phyloP scores from a whole-genome alignment of 768 basidiomycete genomes.

The Pisolithus marmoratus region DNA sequence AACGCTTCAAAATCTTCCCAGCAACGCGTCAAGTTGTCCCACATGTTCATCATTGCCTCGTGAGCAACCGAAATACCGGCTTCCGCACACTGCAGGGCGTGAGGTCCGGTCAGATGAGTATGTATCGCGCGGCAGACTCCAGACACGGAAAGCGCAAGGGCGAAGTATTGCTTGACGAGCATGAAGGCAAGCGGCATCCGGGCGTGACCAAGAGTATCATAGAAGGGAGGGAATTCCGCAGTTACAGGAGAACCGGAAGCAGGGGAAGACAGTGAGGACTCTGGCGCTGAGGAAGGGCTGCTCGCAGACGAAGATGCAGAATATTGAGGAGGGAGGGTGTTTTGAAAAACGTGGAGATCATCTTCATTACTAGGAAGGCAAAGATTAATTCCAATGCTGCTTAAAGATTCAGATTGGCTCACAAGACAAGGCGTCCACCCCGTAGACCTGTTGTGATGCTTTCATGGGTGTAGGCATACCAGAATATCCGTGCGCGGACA shows the following conservation, averaged over 20 bases:
- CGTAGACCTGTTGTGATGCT: slow-evolving; percentile 75
- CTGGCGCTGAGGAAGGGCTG: slow-evolving; percentile 27
- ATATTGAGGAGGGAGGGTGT: slow-evolving; percentile 45
- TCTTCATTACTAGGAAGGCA: slow-evolving; percentile 53
- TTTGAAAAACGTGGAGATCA: slow-evolving; percentile 70
- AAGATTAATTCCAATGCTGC: slow-evolving; percentile 1
- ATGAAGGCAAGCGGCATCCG: slow-evolving; percentile 41
- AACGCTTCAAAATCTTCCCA: slow-evolving; percentile 82
- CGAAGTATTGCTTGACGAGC: slow-evolving; percentile 54
- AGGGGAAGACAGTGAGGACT: slow-evolving; percentile 32
- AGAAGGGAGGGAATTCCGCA: slow-evolving; percentile 19
- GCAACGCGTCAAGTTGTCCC: slow-evolving; percentile 74
- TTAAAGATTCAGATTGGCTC: slow-evolving; percentile 23
- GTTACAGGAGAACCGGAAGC: slow-evolving; percentile 15
- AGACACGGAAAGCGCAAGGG: slow-evolving; percentile 69
- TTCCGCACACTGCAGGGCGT: slow-evolving; percentile 54
- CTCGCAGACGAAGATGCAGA: slow-evolving; percentile 20
- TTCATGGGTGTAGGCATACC: slow-evolving; percentile 86
- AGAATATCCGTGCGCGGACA: slow-evolving; percentile 77
- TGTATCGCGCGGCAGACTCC: slow-evolving; percentile 77
- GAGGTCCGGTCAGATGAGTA: slow-evolving; percentile 68
- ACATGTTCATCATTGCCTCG: slow-evolving; percentile 67
- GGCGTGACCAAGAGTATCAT: slow-evolving; percentile 19
- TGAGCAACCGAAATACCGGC: slow-evolving; percentile 53
- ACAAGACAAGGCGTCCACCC: slow-evolving; percentile 83